A percentile compares a stretch with the other conserved stretches of the same genome.
phyloP scores from a whole-genome alignment of 176 grass and related monocot genomes.

The Ananas comosus region DNA sequence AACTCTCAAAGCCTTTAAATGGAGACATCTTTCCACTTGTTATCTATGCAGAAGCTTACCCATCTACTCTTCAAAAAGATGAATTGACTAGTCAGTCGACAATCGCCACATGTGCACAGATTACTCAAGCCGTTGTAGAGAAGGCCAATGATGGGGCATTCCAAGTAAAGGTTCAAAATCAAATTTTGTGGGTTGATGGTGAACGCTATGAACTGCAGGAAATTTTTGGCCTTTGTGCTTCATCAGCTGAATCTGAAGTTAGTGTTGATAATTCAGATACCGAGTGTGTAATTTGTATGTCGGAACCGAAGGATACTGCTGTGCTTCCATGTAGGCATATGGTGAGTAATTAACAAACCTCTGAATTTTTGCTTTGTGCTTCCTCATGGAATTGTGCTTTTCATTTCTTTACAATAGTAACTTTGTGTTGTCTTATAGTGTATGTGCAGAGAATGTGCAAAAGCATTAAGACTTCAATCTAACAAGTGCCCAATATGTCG shows the following conservation, averaged over 20 bases:
- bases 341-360: constrained; percentile 24
- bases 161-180: constrained; percentile 29
- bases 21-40: constrained; percentile 37
- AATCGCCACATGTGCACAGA: constrained; percentile 19
- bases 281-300: constrained; percentile 65
- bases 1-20: constrained; percentile 40
- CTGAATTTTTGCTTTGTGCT: constrained; percentile 1
- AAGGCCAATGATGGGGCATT: constrained; percentile 35
- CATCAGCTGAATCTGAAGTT: constrained; percentile 25
- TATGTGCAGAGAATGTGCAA: constrained; percentile 51
- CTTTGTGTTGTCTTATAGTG: constrained; percentile 24
- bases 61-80: constrained; percentile 26
- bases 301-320: constrained; percentile 51
- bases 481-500: constrained; percentile 62
- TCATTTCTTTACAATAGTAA: neutral
- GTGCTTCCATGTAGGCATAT: constrained; percentile 65
- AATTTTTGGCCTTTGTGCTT: constrained; percentile 44
- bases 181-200: constrained; percentile 49
- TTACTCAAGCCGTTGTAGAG: constrained; percentile 48
- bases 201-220: constrained; percentile 58
- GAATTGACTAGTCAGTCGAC: constrained; percentile 28
- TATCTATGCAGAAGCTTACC: constrained; percentile 45
- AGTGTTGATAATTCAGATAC: constrained; percentile 43
- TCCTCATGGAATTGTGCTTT: constrained; percentile 2
- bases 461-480: constrained; percentile 37